A percentile compares a stretch with the other conserved stretches of the same genome.
phyloP scores from a whole-genome alignment of 2,329 filamentous ascomycete species.

The Penicillium sclerotiorum region DNA sequence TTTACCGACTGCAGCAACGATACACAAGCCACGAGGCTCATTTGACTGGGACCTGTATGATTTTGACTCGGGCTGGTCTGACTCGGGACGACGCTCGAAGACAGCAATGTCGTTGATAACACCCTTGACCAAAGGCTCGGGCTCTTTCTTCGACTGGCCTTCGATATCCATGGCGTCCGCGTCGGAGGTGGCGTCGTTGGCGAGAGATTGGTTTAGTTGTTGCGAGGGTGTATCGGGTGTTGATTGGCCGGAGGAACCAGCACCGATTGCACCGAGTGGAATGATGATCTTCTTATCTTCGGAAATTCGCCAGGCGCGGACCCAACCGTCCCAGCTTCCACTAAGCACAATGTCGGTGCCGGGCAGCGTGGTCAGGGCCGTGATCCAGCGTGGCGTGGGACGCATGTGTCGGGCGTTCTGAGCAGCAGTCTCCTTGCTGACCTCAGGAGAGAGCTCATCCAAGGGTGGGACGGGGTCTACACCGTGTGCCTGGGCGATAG shows the following conservation, averaged over 20 bases:
- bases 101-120: conserved; percentile 87
- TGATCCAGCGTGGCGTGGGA: conserved; percentile 81
- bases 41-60: conserved; percentile 35
- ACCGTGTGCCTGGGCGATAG: conserved; percentile 79
- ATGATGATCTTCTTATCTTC: conserved; percentile 81
- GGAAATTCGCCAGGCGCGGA: conserved; percentile 82
- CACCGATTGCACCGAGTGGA: conserved; percentile 67
- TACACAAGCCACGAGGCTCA: conserved; percentile 65
- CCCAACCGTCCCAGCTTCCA: conserved; percentile 90
- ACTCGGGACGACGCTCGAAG: conserved; percentile 70
- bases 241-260: conserved; percentile 16
- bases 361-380: conserved; percentile 80
- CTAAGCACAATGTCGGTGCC: conserved; percentile 89
- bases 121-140: conserved; percentile 61
- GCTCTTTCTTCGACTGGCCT: conserved; percentile 23
- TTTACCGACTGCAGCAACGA: conserved; percentile 83
- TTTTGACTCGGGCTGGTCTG: conserved; percentile 20
- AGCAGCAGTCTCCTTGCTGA: conserved; percentile 58
- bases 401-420: conserved; percentile 49
- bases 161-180: conserved; percentile 28
- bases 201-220: conserved; percentile 38
- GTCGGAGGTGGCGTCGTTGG: conserved; percentile 32
- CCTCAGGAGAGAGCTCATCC: conserved; percentile 73
- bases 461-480: conserved; percentile 71
- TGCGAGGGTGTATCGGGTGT: conserved; percentile 33